phyloP scores from a whole-genome alignment of 1,139 yeast genomes.

The Candida frijolesensis region DNA sequence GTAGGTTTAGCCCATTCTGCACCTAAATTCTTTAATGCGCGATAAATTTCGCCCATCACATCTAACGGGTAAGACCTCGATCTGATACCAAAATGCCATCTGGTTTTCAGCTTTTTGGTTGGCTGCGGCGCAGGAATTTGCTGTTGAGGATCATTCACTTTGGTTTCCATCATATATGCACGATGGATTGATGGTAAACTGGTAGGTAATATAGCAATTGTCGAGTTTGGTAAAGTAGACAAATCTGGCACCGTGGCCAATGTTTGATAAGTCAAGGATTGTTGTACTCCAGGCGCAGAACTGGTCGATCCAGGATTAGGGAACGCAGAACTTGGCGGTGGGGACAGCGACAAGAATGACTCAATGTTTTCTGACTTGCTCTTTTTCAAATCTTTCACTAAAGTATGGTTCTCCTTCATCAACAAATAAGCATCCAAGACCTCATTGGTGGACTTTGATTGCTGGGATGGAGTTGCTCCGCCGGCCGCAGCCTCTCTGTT shows the following conservation, averaged over 20 bases:
- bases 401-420: slow-evolving; percentile 79
- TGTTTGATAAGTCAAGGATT: slow-evolving; percentile 52
- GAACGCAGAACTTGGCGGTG: slow-evolving; percentile 40
- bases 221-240: slow-evolving; percentile 56
- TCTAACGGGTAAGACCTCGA: slow-evolving; percentile 95
- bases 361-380: slow-evolving; percentile 54
- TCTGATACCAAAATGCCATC: slow-evolving; percentile 99
- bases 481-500: slow-evolving; percentile 39
- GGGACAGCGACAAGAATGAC: slow-evolving; percentile 52
- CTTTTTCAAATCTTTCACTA: slow-evolving; percentile 65
- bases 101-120: slow-evolving; percentile 83
- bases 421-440: slow-evolving; percentile 89
- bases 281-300: slow-evolving; percentile 47
- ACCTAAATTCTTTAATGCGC: slow-evolving; percentile 90
- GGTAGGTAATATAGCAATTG: slow-evolving; percentile 91
- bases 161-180: slow-evolving; percentile 80
- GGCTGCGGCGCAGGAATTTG: slow-evolving; percentile 69
- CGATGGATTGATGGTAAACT: slow-evolving; percentile 93
- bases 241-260: slow-evolving; percentile 53
- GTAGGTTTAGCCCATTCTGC: slow-evolving; percentile 98
- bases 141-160: slow-evolving; percentile 20
- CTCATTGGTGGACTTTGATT: slow-evolving; percentile 49
- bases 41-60: slow-evolving; percentile 97
- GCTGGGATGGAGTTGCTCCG: slow-evolving; percentile 26
- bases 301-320: slow-evolving; percentile 32